Base-by-base conservation (phyloP, 2,329 filamentous ascomycete species). In the Apiospora hydei region DNA sequence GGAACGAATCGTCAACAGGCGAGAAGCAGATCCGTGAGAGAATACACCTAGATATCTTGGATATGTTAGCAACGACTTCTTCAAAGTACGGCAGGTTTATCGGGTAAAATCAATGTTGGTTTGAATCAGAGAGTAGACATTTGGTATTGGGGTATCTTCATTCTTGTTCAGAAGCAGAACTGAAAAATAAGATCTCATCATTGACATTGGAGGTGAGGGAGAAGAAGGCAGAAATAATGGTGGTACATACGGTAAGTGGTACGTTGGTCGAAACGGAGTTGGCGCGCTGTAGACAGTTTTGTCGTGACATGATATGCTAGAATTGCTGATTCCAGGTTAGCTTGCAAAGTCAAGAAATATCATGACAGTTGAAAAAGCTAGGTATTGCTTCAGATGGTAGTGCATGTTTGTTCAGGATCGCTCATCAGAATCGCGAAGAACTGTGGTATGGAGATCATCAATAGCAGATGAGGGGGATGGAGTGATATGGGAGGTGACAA, bases 121-220 rank as follows among this genome's bases (percentile, higher is more conserved):
- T 70, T 66, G 49, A 66, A 41, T 89, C 86, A 89, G 88, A 90
- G 85, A 86, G 83, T 83, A 77, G 74, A 26, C 85, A 91, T 86
- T 92, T 89, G 90, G 91, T 90, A 86, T 85, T 84, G 81, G 85
- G 66, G 82, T 89, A 81, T 91, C 90, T 88, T 91, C 90, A 92
- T 84, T 82, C 77, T 81, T 79, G 77, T 89, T 93, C 91, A 92
- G 91, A 88, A 93, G 91, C 91, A 93, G 91, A 93, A 93, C 91
- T 93, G 91, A 87, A 85, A 85, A 84, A 82, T 70, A 75, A 77
- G 83, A 85, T 90, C 84, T 92, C 90, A 92, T 93, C 91, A 92
- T 86, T 79, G 81, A 68, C 66, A 68, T 46, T 18, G 66, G 16
- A 13, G 41, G 66, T 4, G 14, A 8, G 13, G 14, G n/a, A 16